Base-by-base conservation (phyloP, 2,329 filamentous ascomycete species). In the Eurotiales sp. region DNA sequence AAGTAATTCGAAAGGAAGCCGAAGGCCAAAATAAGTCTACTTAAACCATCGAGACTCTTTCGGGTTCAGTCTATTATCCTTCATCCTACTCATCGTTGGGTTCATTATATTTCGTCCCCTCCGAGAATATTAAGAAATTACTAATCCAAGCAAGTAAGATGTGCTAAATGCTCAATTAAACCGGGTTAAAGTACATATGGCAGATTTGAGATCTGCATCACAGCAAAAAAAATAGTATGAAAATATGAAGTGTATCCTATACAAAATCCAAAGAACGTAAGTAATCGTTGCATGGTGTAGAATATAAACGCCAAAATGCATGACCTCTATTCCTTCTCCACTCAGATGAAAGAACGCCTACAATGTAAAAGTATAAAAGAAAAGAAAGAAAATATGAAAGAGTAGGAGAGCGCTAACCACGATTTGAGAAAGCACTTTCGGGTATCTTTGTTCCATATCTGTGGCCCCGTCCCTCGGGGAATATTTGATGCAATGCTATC, bases 1-100 rank as follows among this genome's bases (percentile, higher is more conserved):
- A 58, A 10, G 48, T 65, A 48, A 58, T 64, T 22, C 41, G 32
- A 15, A 36, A 40, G 27, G 44, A 21, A 22, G 41, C n/a, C 32
- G 22, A 27, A 14, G 10, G 2, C 2, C 22, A 3, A 10, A n/a
- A 22, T 15, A 17, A n/a, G 10, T 27, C 10, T 27, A 27, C 25
- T 27, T 27, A 10, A 27, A 27, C 25, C 5, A 27, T 27, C 25
- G 10, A 27, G 5, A 27, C 5, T 27, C 25, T 27, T 27, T 27
- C 25, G 25, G 25, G 25, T n/a, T n/a, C n/a, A n/a, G n/a, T n/a
- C n/a, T n/a, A n/a, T n/a, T n/a, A n/a, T n/a, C n/a, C n/a, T n/a
- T n/a, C n/a, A n/a, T n/a, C n/a, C n/a, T n/a, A n/a, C n/a, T n/a
- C n/a, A n/a, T n/a, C n/a, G n/a, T n/a, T n/a, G n/a, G n/a, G n/a